phyloP scores from a whole-genome alignment of 495 filamentous ascomycete species.

The Penicillium ucsense region DNA sequence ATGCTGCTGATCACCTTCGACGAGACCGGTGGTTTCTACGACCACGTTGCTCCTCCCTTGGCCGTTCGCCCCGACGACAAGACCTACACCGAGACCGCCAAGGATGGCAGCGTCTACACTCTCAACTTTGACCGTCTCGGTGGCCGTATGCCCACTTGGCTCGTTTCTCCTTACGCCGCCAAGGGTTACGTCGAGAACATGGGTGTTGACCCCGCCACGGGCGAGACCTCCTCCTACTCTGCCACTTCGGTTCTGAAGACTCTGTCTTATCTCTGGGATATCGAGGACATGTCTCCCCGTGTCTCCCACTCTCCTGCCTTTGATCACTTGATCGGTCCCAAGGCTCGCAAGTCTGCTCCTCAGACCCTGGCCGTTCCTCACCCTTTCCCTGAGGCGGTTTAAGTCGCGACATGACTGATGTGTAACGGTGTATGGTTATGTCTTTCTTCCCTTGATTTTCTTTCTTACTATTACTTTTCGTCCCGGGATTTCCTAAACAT shows the following conservation, averaged over 20 bases:
- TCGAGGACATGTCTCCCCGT: slow-evolving; percentile 33
- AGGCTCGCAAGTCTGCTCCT: slow-evolving; percentile 10
- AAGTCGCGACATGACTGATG: neutral
- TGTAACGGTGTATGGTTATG: neutral
- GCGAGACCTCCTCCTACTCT: slow-evolving; percentile 27
- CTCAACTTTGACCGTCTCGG: slow-evolving; percentile 42
- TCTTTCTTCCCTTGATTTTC: neutral
- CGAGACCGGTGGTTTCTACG: slow-evolving; percentile 43
- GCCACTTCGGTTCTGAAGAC: slow-evolving; percentile 36
- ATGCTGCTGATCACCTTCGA: slow-evolving; percentile 43
- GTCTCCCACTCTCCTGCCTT: slow-evolving; percentile 35
- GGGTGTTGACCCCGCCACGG: slow-evolving; percentile 25
- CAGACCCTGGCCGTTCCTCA: slow-evolving; percentile 12
- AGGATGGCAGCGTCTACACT: slow-evolving; percentile 34
- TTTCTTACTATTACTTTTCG: neutral
- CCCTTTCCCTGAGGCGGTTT: slow-evolving; percentile 15
- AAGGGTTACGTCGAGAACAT: slow-evolving; percentile 37
- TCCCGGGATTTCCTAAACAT: no score
- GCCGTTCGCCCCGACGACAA: slow-evolving; percentile 33
- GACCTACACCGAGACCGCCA: slow-evolving; percentile 36
- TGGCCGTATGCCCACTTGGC: slow-evolving; percentile 41
- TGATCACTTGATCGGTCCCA: slow-evolving; percentile 31
- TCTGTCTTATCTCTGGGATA: slow-evolving; percentile 38
- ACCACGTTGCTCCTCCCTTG: slow-evolving; percentile 41
- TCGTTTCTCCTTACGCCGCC: slow-evolving; percentile 41